These are phyloP conservation scores for Ascochyta pisi DNA, from an alignment of 2,329 filamentous ascomycete genomes.

Conservation along the genomic window DNA sequence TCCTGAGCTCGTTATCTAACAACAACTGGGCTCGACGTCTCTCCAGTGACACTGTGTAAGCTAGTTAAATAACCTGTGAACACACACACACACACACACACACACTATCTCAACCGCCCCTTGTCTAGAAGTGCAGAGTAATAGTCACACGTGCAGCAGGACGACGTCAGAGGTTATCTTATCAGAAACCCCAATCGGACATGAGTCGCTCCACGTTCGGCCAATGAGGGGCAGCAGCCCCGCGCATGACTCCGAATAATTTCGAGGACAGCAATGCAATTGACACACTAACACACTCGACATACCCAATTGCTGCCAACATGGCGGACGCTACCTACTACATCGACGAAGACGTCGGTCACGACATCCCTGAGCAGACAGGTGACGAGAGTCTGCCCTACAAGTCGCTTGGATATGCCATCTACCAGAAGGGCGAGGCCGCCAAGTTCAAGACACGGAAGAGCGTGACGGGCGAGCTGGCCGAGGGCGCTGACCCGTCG, in stretches of 20 bases:
- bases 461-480: conserved; percentile 45
- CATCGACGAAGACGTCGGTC: conserved; percentile 80
- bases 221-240: conserved; percentile 27
- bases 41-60: background rate
- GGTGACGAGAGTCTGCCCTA: conserved; percentile 78
- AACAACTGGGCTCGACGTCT: conserved; percentile 16
- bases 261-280: conserved; percentile 26
- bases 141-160: background rate
- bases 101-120: background rate
- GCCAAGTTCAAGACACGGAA: conserved; percentile 73
- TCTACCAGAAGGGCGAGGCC: conserved; percentile 71
- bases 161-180: conserved; percentile 15
- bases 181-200: conserved; percentile 25
- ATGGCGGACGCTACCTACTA: conserved; percentile 63
- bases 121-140: background rate
- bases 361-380: conserved; percentile 69
- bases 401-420: conserved; percentile 81
- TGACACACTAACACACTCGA: conserved; percentile 24
- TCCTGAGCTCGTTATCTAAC: too few relatives aligned
- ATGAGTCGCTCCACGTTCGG: conserved; percentile 33
- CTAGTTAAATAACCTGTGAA: background rate
- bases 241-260: conserved; percentile 40
- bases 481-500: conserved; percentile 62
- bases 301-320: conserved; percentile 38
- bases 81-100: background rate